Evolutionary conservation across 148 eudicot species (phyloP).

Genomic region (Heliosperma pusillum): DNA sequence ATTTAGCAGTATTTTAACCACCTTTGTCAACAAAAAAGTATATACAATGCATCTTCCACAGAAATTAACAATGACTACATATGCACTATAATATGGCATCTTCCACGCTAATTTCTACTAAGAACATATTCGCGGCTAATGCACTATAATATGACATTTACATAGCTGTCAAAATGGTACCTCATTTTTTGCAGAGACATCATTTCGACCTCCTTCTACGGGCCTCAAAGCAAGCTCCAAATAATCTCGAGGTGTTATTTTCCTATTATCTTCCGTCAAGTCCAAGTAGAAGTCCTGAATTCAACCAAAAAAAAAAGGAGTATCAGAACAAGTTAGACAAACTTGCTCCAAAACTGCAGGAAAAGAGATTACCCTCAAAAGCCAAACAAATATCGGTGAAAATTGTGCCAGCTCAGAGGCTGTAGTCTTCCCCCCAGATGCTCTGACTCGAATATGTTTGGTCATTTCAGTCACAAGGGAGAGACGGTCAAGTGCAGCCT

Average conservation of each 20-base stretch:
- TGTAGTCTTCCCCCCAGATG: slow-evolving; percentile 79
- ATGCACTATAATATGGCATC: no score
- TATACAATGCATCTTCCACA: not conserved
- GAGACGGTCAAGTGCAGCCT: slow-evolving; percentile 92
- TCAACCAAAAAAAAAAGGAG: slow-evolving; percentile 5
- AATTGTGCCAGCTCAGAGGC: slow-evolving; percentile 97
- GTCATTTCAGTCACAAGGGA: slow-evolving; percentile 99
- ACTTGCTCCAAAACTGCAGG: not conserved
- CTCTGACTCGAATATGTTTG: slow-evolving; percentile 89
- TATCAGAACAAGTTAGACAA: slow-evolving; percentile 5
- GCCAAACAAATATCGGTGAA: slow-evolving; percentile 97
- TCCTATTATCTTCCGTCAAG: slow-evolving; percentile 81
- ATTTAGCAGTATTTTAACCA: not conserved
- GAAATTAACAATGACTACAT: no score
- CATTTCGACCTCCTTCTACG: slow-evolving; percentile 63
- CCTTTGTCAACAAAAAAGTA: not conserved
- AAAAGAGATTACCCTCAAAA: slow-evolving; percentile 63
- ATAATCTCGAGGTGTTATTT: slow-evolving; percentile 95
- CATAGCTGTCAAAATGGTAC: slow-evolving; percentile 39
- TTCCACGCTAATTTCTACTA: no score
- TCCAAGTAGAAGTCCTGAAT: slow-evolving; percentile 88
- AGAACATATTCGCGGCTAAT: not conserved
- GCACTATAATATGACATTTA: not conserved
- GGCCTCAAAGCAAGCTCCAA: slow-evolving; percentile 89
- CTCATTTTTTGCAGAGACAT: slow-evolving; percentile 90